These are phyloP conservation scores for Papilionanthe hybrid DNA, from an alignment of 116 monocot species.

Conservation along the genomic window DNA sequence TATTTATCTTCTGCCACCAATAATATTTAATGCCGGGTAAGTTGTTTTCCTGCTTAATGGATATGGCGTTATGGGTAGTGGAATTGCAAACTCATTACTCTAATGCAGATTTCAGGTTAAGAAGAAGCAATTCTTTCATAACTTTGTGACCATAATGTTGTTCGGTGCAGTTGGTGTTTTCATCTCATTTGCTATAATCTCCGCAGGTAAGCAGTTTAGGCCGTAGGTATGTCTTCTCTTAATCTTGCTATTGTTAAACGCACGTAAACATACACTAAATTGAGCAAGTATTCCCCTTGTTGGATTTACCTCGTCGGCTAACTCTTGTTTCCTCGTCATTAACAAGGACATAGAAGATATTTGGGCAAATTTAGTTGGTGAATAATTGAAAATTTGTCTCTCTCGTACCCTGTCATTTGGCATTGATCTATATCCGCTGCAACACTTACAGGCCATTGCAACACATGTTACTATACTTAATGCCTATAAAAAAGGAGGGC, in stretches of 20 bases:
- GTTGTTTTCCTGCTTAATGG: conserved; percentile 4
- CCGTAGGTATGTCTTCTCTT: background rate
- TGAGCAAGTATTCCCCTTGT: background rate
- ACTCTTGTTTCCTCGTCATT: background rate
- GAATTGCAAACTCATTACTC: background rate
- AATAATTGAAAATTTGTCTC: no score
- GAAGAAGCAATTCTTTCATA: conserved; percentile 80
- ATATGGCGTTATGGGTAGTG: background rate
- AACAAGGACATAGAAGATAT: background rate
- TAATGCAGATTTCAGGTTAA: conserved; percentile 70
- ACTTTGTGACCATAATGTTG: conserved; percentile 66
- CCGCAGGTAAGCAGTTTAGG: conserved; percentile 37
- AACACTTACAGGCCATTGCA: no score
- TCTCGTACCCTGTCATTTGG: no score
- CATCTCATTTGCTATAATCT: conserved; percentile 56
- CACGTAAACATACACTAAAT: background rate
- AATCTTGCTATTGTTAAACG: background rate
- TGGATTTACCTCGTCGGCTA: background rate
- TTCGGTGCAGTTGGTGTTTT: conserved; percentile 67
- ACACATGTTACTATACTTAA: no score
- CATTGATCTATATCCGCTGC: no score
- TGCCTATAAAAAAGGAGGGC: no score
- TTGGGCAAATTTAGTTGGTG: background rate
- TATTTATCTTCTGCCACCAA: conserved; percentile 79
- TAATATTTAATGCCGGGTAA: conserved; percentile 92